These are phyloP conservation scores for Pyrenula massariospora DNA, from an alignment of 495 filamentous ascomycete genomes.

Conservation along the genomic window DNA sequence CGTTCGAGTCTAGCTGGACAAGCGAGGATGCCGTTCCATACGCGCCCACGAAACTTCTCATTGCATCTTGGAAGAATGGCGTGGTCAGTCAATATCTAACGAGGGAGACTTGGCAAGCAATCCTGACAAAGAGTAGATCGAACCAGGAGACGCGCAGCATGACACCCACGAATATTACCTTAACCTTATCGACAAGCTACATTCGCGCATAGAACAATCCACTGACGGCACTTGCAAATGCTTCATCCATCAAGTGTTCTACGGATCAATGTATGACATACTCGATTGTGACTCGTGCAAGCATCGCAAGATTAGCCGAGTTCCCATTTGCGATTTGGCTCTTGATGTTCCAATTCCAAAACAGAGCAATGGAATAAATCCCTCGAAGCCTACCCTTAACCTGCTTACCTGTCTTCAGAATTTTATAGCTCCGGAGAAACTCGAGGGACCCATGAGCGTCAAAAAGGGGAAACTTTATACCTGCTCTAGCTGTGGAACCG, in stretches of 20 bases:
- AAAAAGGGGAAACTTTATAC: slow-evolving; percentile 34
- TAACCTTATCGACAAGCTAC: slow-evolving; percentile 78
- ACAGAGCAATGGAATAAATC: background rate
- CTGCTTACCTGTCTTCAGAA: slow-evolving; percentile 30
- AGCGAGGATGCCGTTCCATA: slow-evolving; percentile 72
- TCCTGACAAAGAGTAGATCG: slow-evolving; percentile 44
- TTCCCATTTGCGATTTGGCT: background rate
- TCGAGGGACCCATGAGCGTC: slow-evolving; percentile 31
- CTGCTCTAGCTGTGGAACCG: slow-evolving; percentile 61
- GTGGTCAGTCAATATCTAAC: slow-evolving; percentile 27
- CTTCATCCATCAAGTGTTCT: slow-evolving; percentile 81
- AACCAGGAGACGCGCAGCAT: slow-evolving; percentile 86
- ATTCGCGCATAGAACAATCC: slow-evolving; percentile 32
- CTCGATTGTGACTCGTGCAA: slow-evolving; percentile 60
- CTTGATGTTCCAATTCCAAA: background rate
- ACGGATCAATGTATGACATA: slow-evolving; percentile 61
- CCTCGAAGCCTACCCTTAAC: background rate
- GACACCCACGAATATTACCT: slow-evolving; percentile 94
- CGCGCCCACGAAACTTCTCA: slow-evolving; percentile 68
- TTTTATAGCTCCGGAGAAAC: slow-evolving; percentile 58
- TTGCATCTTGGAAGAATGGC: slow-evolving; percentile 64
- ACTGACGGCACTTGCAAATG: slow-evolving; percentile 57
- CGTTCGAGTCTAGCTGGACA: slow-evolving; percentile 82
- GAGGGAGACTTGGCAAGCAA: background rate
- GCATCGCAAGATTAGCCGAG: background rate